Conservation (phyloP, 192 early-diverging fungal genomes). For the Pilaira anomala region DNA sequence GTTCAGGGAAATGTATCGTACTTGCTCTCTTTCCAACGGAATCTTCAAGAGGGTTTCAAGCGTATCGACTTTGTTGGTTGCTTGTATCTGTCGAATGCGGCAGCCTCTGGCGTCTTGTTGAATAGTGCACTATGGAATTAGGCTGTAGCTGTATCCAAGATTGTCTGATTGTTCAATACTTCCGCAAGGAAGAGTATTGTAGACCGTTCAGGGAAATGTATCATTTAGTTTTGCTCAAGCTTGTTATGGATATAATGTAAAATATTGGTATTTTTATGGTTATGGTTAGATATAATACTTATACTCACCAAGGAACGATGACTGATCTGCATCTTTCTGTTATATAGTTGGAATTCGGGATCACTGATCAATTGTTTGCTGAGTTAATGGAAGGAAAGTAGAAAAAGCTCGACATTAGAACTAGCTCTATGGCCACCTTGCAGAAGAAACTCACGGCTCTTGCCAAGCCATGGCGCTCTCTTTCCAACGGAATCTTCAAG, state of each 20-base stretch:
- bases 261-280: too few species aligned
- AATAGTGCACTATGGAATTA: background rate
- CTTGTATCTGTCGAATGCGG: background rate
- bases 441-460: background rate
- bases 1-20: background rate
- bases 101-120: background rate
- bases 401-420: background rate
- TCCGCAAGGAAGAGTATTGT: slow-evolving; percentile 1
- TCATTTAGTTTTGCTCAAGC: background rate
- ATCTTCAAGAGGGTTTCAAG: background rate
- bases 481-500: slow-evolving; percentile 2
- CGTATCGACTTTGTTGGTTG: background rate
- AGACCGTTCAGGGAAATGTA: slow-evolving; percentile 1
- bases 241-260: too few species aligned
- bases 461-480: slow-evolving; percentile 1
- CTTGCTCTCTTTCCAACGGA: slow-evolving; percentile 3
- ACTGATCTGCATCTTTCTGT: too few species aligned
- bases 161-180: slow-evolving; percentile 1
- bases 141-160: background rate
- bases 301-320: too few species aligned
- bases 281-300: too few species aligned
- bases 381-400: background rate
- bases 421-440: background rate
- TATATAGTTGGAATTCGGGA: too few species aligned
- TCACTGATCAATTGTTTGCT: background rate